Evolutionary conservation across 2,329 filamentous ascomycete species (phyloP).

Genomic region (Ceratocystis cacaofunesta): DNA sequence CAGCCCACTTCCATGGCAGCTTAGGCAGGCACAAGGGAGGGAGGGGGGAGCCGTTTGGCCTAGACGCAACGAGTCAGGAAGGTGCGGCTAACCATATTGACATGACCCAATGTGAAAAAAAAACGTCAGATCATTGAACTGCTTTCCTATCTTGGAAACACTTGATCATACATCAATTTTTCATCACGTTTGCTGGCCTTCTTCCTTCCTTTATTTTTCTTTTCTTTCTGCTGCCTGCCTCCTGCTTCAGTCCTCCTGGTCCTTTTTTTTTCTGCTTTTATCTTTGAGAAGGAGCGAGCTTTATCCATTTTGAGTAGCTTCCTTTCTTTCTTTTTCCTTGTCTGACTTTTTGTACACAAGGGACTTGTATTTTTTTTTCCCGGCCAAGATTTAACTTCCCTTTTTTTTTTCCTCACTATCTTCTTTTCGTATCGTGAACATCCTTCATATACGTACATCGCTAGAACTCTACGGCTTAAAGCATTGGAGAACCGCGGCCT

Average conservation of each 20-base stretch:
- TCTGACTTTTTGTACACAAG: not conserved
- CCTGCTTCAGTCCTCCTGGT: constrained; percentile 2
- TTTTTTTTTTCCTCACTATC: not conserved
- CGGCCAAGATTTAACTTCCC: not conserved
- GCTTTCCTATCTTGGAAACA: constrained; percentile 1
- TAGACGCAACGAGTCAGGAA: constrained; percentile 6
- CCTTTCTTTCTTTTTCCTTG: not conserved
- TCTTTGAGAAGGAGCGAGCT: not conserved
- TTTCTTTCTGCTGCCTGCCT: not conserved
- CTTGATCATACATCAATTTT: not conserved
- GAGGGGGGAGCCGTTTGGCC: not conserved
- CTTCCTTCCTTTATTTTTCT: not conserved
- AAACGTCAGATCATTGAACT: constrained; percentile 4
- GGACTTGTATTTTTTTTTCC: not conserved
- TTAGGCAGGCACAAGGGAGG: constrained; percentile 3
- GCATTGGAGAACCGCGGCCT: not conserved
- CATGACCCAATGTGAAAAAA: not conserved
- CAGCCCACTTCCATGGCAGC: constrained; percentile 15
- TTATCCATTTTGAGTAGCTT: not conserved
- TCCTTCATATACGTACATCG: not conserved
- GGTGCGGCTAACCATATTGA: not conserved
- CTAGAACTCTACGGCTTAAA: no score
- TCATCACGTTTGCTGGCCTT: not conserved
- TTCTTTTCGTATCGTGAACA: not conserved
- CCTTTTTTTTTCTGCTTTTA: not conserved